Evolutionary conservation across 176 grass and related monocot species (phyloP), one percentile per base, ranked within the genome.

Genomic region (Miscanthus lutarioriparius): DNA sequence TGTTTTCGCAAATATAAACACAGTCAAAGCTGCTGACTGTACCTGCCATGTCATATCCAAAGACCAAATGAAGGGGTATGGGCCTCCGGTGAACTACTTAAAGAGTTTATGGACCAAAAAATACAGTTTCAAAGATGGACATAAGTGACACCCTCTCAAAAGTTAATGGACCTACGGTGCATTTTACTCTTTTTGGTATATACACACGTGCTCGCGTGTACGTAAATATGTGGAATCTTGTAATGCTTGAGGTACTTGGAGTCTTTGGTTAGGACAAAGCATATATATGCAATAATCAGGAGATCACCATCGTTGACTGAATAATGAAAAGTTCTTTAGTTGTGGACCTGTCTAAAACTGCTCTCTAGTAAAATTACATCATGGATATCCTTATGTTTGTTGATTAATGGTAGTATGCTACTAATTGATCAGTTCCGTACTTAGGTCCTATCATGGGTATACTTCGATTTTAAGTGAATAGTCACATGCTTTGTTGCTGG

Each of bases 221-320:
- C 80, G 89, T 87, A 87, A 75, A 87, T 83, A 90, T 70, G 62
- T 87, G 17, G 68, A 54, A 74, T 67, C 12, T 30, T 79, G 75
- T 87, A 84, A 80, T 63, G 80, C 19, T 83, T 48, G 33, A 70
- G 19, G 22, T 70, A 75, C 49, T 3, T 2, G 6, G 44, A 74
- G 69, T 85, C 16, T 68, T 64, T 16, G 16, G 38, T 45, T 7
- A 36, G 48, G 62, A 77, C 27, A 41, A 72, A 27, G 79, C 32
- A 62, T 12, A 68, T 87, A 81, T 53, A 14, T 39, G 11, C 17
- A 86, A 87, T 90, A 83, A 87, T 33, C 56, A 62, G 58, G n/a
- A 14, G 71, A 48, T 78, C 23, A 40, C 8, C 27, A 23, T 25
- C 12, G 20, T 20, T 30, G 44, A 81, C 70, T 68, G 0, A 6